These are phyloP conservation scores for Aquilaria sinensis DNA, from an alignment of 345 rosid species.

Conservation along the genomic window DNA sequence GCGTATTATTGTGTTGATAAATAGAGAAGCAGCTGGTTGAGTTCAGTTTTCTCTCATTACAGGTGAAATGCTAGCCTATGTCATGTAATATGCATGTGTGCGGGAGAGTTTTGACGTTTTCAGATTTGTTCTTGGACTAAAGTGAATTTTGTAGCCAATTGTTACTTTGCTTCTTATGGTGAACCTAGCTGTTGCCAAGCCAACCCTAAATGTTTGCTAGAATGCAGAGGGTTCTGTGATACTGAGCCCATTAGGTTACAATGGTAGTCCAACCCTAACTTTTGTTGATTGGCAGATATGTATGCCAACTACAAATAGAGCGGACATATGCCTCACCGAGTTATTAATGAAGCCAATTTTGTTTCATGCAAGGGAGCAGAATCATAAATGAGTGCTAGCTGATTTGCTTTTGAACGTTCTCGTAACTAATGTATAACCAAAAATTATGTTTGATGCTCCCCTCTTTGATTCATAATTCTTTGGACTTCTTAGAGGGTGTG, in stretches of 20 bases:
- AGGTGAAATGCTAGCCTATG: background rate
- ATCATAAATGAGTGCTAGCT: too few species aligned
- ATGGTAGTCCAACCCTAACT: background rate
- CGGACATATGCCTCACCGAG: slow-evolving; percentile 5
- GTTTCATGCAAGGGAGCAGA: slow-evolving; percentile 5
- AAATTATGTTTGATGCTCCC: too few species aligned
- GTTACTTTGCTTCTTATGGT: too few species aligned
- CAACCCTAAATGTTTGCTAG: background rate
- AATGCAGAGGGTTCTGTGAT: slow-evolving; percentile 14
- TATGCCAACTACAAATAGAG: background rate
- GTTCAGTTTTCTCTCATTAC: background rate
- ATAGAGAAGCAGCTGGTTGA: background rate
- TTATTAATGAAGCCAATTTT: slow-evolving; percentile 22
- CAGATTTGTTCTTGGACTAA: too few species aligned
- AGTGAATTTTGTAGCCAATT: too few species aligned
- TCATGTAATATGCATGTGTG: too few species aligned
- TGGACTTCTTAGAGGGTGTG: too few species aligned
- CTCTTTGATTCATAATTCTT: too few species aligned
- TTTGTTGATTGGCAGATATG: background rate
- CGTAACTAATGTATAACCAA: too few species aligned
- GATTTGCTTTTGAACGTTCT: too few species aligned
- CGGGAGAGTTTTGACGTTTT: too few species aligned
- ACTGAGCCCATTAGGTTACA: background rate
- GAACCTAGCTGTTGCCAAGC: background rate
- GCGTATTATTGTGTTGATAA: background rate